Evolutionary conservation across 140 eudicot genomes (phyloP), one percentile per base, ranked within the genome.

Genomic region (Bidens hawaiensis): DNA sequence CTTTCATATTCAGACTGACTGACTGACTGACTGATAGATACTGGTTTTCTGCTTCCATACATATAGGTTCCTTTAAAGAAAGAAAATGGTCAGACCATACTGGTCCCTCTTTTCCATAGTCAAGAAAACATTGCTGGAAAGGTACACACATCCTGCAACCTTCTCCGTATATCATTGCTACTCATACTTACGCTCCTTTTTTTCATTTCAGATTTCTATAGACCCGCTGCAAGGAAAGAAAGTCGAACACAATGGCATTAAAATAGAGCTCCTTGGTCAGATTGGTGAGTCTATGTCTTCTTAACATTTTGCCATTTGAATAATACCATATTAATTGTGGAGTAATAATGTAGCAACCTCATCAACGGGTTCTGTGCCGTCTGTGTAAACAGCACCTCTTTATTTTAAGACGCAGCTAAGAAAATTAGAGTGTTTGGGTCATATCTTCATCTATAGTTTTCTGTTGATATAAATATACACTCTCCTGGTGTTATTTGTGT

Each of bases 171-270:
- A 16, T 22, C 26, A 24, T 16, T 10, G 50, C 38, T 12, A 12
- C 3, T 42, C 49, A 14, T 49, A 54, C 61, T 23, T 60, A 6
- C 56, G 33, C 51, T 16, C 65, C 60, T 10, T 55, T 1, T 50
- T 65, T n/a, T n/a, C n/a, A n/a, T 55, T 85, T 42, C 85, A 91
- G 98, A 87, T 91, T 34, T 82, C 95, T 25, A 30, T 87, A 31
- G 98, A 91, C 63, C 98, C 98, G 60, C 79, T 85, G 65, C 86
- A 87, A 82, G 98, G 98, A 67, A 91, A 91, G 79, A 91, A 91
- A 78, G 94, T 91, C 64, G 98, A 91, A 63, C 98, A 91, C 78
- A 91, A 91, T 70, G 98, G 98, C 41, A 91, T 87, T 24, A 91
- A 91, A 71, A 67, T 87, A 57, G 98, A 91, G 84, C 98, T 91